phyloP scores from a whole-genome alignment of 176 grass and related monocot species.

The Otatea glauca region DNA sequence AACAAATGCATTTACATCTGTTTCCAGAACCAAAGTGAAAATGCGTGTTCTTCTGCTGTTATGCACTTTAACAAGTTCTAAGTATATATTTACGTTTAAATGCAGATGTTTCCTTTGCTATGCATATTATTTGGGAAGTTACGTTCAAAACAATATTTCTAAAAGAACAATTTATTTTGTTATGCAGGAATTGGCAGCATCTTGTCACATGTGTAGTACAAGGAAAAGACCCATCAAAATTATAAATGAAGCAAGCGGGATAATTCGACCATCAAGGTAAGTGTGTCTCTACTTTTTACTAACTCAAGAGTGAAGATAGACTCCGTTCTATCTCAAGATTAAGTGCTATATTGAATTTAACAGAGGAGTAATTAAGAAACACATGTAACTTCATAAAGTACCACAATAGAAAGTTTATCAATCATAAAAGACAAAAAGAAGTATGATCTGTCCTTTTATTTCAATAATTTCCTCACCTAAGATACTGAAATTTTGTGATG shows the following conservation, averaged over 20 bases:
- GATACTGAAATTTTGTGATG: slow-evolving; percentile 18
- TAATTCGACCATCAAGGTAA: slow-evolving; percentile 72
- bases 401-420: background rate
- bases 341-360: slow-evolving; percentile 4
- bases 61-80: background rate
- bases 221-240: slow-evolving; percentile 67
- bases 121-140: background rate
- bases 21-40: slow-evolving; percentile 13
- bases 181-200: slow-evolving; percentile 67
- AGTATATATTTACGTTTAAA: slow-evolving; percentile 1
- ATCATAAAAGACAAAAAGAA: background rate
- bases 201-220: slow-evolving; percentile 55
- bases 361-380: slow-evolving; percentile 2
- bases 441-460: slow-evolving; percentile 12
- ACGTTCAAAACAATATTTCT: background rate
- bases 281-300: background rate
- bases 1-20: background rate
- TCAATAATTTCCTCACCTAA: slow-evolving; percentile 19
- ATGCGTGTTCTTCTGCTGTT: background rate
- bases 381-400: background rate
- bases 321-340: background rate
- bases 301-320: slow-evolving; percentile 9
- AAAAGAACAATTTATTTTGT: background rate
- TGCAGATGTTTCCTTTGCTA: slow-evolving; percentile 30
- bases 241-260: slow-evolving; percentile 68